These are phyloP conservation scores for Globisporangium rhizosaccharum DNA, from an alignment of 352 stramenopile genomes.

Conservation along the genomic window DNA sequence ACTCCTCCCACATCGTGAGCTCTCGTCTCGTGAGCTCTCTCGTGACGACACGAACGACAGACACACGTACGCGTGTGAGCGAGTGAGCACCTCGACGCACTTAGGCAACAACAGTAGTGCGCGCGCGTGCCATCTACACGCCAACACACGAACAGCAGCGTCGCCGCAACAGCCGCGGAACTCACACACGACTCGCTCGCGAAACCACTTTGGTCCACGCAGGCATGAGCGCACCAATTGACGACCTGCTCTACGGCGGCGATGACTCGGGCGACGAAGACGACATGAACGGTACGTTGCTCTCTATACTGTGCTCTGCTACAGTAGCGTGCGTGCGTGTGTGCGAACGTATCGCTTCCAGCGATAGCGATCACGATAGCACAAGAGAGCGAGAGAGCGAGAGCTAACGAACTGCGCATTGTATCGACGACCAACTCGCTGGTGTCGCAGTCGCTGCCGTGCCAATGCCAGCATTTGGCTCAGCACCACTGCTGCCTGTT, in stretches of 20 bases:
- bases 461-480: slow-evolving; percentile 33
- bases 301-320: no score
- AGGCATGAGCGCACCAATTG: slow-evolving; percentile 78
- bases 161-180: not conserved
- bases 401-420: not conserved
- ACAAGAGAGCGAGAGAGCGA: not conserved
- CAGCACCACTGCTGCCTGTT: slow-evolving; percentile 17
- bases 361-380: not conserved
- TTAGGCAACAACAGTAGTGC: not conserved
- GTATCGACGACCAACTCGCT: not conserved
- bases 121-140: not conserved
- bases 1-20: not conserved
- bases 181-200: not conserved
- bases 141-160: not conserved
- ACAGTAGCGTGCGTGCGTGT: not conserved
- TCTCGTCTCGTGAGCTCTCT: not conserved
- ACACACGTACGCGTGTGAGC: not conserved
- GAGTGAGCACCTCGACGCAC: not conserved
- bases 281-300: slow-evolving; percentile 53
- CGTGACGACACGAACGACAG: not conserved
- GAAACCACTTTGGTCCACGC: no score
- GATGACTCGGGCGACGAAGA: slow-evolving; percentile 81
- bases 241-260: slow-evolving; percentile 76
- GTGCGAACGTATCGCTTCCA: not conserved
- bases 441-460: not conserved